These are phyloP conservation scores for Prunus persica DNA, from an alignment of 306 rosid genomes.

Conservation along the genomic window DNA sequence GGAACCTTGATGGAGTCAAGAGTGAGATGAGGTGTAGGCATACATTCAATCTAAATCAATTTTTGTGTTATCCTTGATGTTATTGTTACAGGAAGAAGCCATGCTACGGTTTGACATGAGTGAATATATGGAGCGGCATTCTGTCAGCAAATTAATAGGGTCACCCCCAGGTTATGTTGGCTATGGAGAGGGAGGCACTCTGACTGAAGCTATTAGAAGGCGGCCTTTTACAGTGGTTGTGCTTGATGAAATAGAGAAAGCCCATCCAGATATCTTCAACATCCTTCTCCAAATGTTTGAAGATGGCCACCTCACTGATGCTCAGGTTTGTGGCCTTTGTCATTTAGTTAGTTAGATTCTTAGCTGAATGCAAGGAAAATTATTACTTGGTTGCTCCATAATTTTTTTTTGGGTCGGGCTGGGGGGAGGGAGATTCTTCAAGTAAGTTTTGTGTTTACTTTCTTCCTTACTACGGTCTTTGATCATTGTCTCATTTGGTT, in stretches of 20 bases:
- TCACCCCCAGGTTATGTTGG: constrained; percentile 95
- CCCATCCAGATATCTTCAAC: constrained; percentile 91
- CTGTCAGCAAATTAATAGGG: constrained; percentile 88
- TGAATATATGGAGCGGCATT: constrained; percentile 95
- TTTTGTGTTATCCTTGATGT: constrained; percentile 14
- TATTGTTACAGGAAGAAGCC: constrained; percentile 58
- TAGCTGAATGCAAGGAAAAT: not conserved
- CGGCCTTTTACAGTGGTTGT: constrained; percentile 71
- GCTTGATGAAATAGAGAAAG: constrained; percentile 94
- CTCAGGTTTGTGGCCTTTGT: constrained; percentile 59
- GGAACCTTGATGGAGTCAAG: not conserved
- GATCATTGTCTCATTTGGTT: constrained; percentile 21
- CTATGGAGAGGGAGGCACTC: constrained; percentile 82
- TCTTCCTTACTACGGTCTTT: not conserved
- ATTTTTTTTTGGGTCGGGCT: not conserved
- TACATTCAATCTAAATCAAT: not conserved
- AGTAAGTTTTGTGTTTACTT: not conserved
- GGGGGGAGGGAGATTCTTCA: not conserved
- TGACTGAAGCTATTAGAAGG: constrained; percentile 90
- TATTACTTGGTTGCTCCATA: not conserved
- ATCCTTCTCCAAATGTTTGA: constrained; percentile 82
- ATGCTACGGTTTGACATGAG: constrained; percentile 91
- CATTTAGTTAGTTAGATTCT: not conserved
- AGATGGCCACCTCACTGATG: constrained; percentile 92
- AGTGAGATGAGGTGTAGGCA: not conserved